These are phyloP conservation scores for Tylopilus rubrobrunneus DNA, from an alignment of 768 basidiomycete genomes.

Conservation along the genomic window DNA sequence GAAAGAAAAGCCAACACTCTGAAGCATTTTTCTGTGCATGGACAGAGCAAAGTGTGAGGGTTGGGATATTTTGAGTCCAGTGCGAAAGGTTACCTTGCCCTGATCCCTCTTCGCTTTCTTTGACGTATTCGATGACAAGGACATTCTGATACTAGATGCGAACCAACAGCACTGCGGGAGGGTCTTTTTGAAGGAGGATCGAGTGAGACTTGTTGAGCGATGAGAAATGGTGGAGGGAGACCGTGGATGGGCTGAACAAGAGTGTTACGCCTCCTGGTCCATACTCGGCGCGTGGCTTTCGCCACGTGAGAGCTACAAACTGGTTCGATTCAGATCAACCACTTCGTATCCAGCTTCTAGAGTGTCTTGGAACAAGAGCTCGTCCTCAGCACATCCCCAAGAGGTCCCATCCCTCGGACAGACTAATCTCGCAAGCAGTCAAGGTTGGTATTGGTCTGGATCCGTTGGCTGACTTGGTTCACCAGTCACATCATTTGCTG, in stretches of 20 bases:
- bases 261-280: slow-evolving; percentile 29
- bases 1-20: background rate
- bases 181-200: slow-evolving; percentile 10
- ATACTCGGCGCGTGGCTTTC: slow-evolving; percentile 28
- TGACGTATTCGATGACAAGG: background rate
- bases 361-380: background rate
- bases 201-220: slow-evolving; percentile 18
- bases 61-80: slow-evolving; percentile 2
- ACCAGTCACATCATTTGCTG: background rate
- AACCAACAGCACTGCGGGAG: background rate
- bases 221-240: slow-evolving; percentile 28
- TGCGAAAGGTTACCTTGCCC: slow-evolving; percentile 23
- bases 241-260: slow-evolving; percentile 32
- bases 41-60: slow-evolving; percentile 7
- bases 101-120: slow-evolving; percentile 15
- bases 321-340: slow-evolving; percentile 19
- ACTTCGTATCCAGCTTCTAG: background rate
- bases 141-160: background rate
- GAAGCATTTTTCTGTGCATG: background rate
- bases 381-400: background rate
- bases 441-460: background rate
- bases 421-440: background rate
- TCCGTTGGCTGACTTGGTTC: background rate
- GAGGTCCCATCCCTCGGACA: too few relatives aligned
- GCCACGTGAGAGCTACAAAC: slow-evolving; percentile 29